A percentile compares a stretch with the other conserved stretches of the same genome.
Evolutionary conservation across 352 stramenopile genomes (phyloP).

Genomic region (Globisporangium recalcitrans): DNA sequence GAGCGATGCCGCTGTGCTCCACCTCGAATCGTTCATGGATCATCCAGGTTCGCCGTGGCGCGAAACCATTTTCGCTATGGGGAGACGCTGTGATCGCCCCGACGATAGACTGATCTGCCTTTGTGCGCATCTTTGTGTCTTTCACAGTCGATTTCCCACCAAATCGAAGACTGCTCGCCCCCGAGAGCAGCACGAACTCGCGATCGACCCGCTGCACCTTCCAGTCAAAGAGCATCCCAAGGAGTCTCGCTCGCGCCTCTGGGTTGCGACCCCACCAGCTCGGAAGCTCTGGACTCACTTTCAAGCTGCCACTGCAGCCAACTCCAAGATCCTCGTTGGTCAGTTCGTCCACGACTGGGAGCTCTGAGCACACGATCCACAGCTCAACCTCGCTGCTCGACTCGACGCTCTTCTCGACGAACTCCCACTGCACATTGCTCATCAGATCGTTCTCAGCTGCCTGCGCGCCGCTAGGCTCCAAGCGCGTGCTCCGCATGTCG

Average conservation of each 20-base stretch:
- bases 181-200: conserved; percentile 40
- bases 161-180: conserved; percentile 28
- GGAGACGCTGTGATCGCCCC: conserved; percentile 27
- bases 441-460: conserved; percentile 47
- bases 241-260: conserved; percentile 33
- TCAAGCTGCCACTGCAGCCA: neutral
- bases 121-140: conserved; percentile 41
- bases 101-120: conserved; percentile 36
- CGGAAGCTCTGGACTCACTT: conserved; percentile 15
- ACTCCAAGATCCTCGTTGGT: neutral
- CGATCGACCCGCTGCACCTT: conserved; percentile 46
- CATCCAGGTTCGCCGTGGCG: conserved; percentile 14
- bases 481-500: conserved; percentile 50
- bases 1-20: conserved; percentile 27
- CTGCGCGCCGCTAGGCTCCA: conserved; percentile 58
- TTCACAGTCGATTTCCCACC: conserved; percentile 34
- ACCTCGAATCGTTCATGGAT: conserved; percentile 47
- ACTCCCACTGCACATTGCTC: conserved; percentile 56
- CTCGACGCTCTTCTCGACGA: conserved; percentile 43
- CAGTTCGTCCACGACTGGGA: conserved; percentile 38
- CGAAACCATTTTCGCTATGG: neutral
- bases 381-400: conserved; percentile 21
- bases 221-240: conserved; percentile 65
- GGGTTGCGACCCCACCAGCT: conserved; percentile 39
- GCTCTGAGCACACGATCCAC: conserved; percentile 48